Base-by-base conservation (phyloP, 1,139 yeast species). In the Pichia sp. region DNA sequence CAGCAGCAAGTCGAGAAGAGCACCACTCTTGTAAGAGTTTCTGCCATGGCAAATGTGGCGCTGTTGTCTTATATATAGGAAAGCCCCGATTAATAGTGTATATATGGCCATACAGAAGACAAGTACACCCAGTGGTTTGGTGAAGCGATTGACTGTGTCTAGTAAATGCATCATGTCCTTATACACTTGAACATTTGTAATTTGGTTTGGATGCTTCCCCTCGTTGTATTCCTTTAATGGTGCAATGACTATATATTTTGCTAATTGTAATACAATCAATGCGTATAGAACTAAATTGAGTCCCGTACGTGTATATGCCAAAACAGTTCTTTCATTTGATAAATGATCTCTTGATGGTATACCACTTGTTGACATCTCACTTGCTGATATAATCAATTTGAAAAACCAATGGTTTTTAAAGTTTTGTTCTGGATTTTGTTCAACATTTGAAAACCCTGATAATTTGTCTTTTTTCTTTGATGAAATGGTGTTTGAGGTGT, bases 301-400 rank as follows among this genome's bases (percentile, higher is more conserved):
- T 10, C 79, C 68, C 0, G 95, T 86, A 55, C 95, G 73, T 42
- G 83, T 68, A 86, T 91, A 87, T 0, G 95, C 93, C 16, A 87
- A 70, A 54, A 81, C 81, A 0, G 95, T 87, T 54, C 95, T 72
- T 64, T 87, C 95, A 63, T 85, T 86, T 19, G 95, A 91, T 67
- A 87, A 48, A 48, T 65, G 66, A 48, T 61, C 68, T 49, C 68
- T 53, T 2, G 67, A 60, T 7, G 55, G 60, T 38, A 50, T 54
- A 2, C 54, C 61, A 16, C 51, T 50, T 5, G 33, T 39, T 14
- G 48, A 30, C 5, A 28, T 38, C 27, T 39, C 45, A 7, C 51
- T 36, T 13, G 39, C 7, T 28, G 18, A 13, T 14, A 27, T 29
- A 5, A 47, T 34, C 4, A 42, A 2, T 22, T 13, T 27, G 19